Evolutionary conservation across 768 basidiomycete genomes (phyloP), one percentile per base, ranked within the genome.

Genomic region (Tephrocybe sp.): DNA sequence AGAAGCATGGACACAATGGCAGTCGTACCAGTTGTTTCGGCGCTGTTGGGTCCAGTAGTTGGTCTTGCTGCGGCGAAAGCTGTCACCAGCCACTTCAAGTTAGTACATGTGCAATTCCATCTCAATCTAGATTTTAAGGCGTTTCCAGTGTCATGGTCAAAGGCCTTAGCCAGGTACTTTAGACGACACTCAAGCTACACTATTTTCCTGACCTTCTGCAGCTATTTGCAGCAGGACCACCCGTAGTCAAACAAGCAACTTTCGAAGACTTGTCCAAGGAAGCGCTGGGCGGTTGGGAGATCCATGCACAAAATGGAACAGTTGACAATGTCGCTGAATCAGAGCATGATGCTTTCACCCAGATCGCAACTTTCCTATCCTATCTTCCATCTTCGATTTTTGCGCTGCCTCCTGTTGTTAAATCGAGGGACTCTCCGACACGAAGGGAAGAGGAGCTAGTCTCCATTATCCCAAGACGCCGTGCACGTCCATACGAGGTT

Each of bases 321-420:
- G 67, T 73, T 61, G 69, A 71, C 52, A 72, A 69, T 33, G 61
- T 70, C 31, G 70, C 70, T 20, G 7, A 63, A 58, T 69, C 72
- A 8, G 72, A 73, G 46, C 49, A 46, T 8, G 71, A 72, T 38
- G 71, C 72, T 8, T 70, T 71, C 50, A 41, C 51, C 1, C 71
- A 73, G 58, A 67, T 73, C 30, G 59, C 61, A 5, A 48, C 32
- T 17, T 72, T 72, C 49, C 61, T 73, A 13, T 73, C 71, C 2
- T 73, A 70, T 49, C 65, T 72, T 4, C 72, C 72, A n/a, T 66
- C 70, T 19, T 72, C 71, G 3, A 70, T 73, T 36, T 71, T 73
- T 31, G 46, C 61, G 1, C 55, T 68, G 6, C 71, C 72, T 0
- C 68, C 71, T 4, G 57, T 63, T n/a, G 19, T 31, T 0, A 16